A percentile compares a stretch with the other conserved stretches of the same genome.
These are phyloP conservation scores for Boeremia lycopersici DNA, from an alignment of 2,329 filamentous ascomycete species.

Conservation along the genomic window DNA sequence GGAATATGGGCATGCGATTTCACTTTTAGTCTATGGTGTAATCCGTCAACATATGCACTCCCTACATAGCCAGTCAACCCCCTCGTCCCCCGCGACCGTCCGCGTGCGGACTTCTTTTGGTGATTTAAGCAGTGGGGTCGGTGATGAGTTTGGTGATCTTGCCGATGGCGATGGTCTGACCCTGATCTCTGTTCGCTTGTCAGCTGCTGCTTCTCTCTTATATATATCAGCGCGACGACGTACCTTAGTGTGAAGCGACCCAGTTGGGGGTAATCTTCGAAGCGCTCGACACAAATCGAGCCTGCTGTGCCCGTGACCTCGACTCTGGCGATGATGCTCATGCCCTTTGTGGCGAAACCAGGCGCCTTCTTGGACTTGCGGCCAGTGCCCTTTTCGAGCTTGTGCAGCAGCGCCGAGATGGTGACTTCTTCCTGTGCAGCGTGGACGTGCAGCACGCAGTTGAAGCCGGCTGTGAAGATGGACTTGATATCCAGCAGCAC, in stretches of 20 bases:
- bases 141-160: constrained; percentile 92
- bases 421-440: constrained; percentile 98
- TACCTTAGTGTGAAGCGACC: constrained; percentile 42
- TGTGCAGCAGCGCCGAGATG: constrained; percentile 85
- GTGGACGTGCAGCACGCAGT: constrained; percentile 97
- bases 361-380: constrained; percentile 93
- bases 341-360: constrained; percentile 81
- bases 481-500: constrained; percentile 92
- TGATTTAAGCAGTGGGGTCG: constrained; percentile 20
- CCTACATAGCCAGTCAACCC: neutral
- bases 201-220: constrained; percentile 19
- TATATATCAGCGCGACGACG: neutral
- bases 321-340: constrained; percentile 89
- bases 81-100: too few species aligned
- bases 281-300: constrained; percentile 88
- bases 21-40: constrained; percentile 12
- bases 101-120: too few species aligned
- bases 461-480: constrained; percentile 93
- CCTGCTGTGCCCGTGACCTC: constrained; percentile 85
- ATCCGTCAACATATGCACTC: neutral
- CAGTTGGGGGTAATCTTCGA: constrained; percentile 89
- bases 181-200: constrained; percentile 59
- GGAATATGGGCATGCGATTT: neutral
- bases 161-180: constrained; percentile 98
- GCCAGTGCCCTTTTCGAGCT: constrained; percentile 91